A percentile compares a stretch with the other conserved stretches of the same genome.
Conservation (phyloP, 2,329 filamentous ascomycete species). For the Torrubiellomyces zombiae region DNA sequence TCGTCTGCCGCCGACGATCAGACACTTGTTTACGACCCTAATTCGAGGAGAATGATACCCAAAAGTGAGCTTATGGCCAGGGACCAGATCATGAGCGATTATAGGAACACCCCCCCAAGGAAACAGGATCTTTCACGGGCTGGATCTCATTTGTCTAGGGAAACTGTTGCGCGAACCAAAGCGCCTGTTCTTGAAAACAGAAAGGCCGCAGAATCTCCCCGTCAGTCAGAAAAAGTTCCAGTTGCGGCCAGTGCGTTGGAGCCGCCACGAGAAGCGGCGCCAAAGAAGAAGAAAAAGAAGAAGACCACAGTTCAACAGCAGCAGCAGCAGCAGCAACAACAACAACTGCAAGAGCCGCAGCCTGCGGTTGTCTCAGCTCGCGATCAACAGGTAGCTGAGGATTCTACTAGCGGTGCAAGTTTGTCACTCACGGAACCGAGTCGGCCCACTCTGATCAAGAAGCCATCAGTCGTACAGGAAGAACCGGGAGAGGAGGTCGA, state of each 20-base stretch:
- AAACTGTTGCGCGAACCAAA: constrained; percentile 33
- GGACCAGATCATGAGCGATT: constrained; percentile 24
- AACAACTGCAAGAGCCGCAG: too few relatives aligned
- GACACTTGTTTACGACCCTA: constrained; percentile 45
- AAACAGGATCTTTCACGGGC: constrained; percentile 18
- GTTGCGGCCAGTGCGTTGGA: background rate
- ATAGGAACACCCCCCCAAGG: too few relatives aligned
- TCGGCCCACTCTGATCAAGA: constrained; percentile 13
- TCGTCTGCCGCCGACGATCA: constrained; percentile 16
- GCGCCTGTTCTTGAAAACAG: constrained; percentile 27
- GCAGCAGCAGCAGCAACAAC: too few relatives aligned
- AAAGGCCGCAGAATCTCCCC: constrained; percentile 1
- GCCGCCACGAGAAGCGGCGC: background rate
- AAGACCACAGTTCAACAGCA: too few relatives aligned
- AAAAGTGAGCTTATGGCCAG: constrained; percentile 23
- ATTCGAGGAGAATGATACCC: constrained; percentile 45
- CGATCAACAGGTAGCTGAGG: too few relatives aligned
- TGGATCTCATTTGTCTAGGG: constrained; percentile 31
- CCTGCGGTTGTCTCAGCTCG: background rate
- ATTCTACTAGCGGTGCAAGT: too few relatives aligned
- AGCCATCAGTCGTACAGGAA: constrained; percentile 29
- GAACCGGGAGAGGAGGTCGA: constrained; percentile 24
- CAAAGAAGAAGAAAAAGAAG: constrained; percentile 5
- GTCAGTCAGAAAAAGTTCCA: too few relatives aligned
- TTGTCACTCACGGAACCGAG: too few relatives aligned